These are phyloP conservation scores for Mycena sp. DNA, from an alignment of 1,284 basidiomycete genomes.

Conservation along the genomic window DNA sequence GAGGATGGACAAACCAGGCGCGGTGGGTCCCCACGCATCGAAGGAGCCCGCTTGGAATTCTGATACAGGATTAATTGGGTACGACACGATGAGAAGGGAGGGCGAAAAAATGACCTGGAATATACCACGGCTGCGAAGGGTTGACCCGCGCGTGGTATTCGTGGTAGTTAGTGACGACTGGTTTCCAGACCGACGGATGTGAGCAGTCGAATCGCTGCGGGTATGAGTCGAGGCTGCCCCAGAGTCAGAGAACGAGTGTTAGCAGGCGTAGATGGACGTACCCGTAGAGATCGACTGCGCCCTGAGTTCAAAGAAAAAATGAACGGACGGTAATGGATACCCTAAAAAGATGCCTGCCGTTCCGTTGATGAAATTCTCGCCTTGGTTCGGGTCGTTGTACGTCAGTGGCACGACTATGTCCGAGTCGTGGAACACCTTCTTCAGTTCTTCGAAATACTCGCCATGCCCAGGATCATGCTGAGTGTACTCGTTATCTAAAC, in stretches of 20 bases:
- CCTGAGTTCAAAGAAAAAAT: slow-evolving; percentile 39
- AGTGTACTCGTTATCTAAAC: slow-evolving; percentile 80
- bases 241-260: slow-evolving; percentile 22
- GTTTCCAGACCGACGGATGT: slow-evolving; percentile 66
- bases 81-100: not conserved
- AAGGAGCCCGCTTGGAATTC: slow-evolving; percentile 78
- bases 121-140: slow-evolving; percentile 70
- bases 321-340: slow-evolving; percentile 39
- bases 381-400: slow-evolving; percentile 74
- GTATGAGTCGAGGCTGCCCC: slow-evolving; percentile 65
- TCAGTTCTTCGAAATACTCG: slow-evolving; percentile 74
- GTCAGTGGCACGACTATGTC: slow-evolving; percentile 76
- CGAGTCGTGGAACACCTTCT: slow-evolving; percentile 61
- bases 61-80: too few relatives aligned
- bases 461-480: slow-evolving; percentile 57
- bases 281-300: slow-evolving; percentile 60
- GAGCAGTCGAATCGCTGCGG: slow-evolving; percentile 82
- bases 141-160: slow-evolving; percentile 65
- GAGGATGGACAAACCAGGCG: slow-evolving; percentile 57
- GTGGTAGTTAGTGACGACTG: slow-evolving; percentile 65
- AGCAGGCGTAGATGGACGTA: slow-evolving; percentile 29
- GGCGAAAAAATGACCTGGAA: slow-evolving; percentile 57
- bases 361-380: slow-evolving; percentile 74
- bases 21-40: slow-evolving; percentile 77
- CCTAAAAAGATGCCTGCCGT: too few relatives aligned